phyloP scores from a whole-genome alignment of 1,284 basidiomycete genomes.

The Tremellales sp. region DNA sequence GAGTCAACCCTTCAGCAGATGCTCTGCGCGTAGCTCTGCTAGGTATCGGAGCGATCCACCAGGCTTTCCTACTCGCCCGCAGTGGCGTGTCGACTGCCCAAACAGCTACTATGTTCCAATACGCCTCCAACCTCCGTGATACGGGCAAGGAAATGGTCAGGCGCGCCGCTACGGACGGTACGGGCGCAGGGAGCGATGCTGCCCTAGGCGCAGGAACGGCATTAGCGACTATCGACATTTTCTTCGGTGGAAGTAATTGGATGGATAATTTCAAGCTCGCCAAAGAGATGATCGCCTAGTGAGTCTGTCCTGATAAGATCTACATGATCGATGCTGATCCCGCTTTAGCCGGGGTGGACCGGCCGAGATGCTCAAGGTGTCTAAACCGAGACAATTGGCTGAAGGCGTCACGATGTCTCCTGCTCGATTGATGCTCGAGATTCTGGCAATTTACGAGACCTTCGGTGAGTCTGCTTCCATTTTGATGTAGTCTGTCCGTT shows the following conservation, averaged over 20 bases:
- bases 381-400: constrained; percentile 27
- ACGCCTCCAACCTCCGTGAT: constrained; percentile 35
- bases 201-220: constrained; percentile 49
- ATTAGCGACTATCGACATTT: constrained; percentile 52
- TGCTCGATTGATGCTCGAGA: constrained; percentile 51
- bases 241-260: constrained; percentile 52
- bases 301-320: constrained; percentile 21
- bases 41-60: constrained; percentile 50
- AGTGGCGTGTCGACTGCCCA: constrained; percentile 33
- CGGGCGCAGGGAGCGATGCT: constrained; percentile 44
- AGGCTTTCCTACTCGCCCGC: constrained; percentile 47
- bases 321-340: constrained; percentile 4
- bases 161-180: constrained; percentile 14
- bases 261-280: constrained; percentile 50
- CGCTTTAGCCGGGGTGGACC: constrained; percentile 50
- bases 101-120: constrained; percentile 41
- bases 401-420: constrained; percentile 49
- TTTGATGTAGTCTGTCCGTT: too few species aligned
- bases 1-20: constrained; percentile 44
- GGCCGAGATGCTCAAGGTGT: constrained; percentile 40
- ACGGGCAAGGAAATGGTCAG: constrained; percentile 40
- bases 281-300: constrained; percentile 49
- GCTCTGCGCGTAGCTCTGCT: constrained; percentile 47
- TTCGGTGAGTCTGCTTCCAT: constrained; percentile 42
- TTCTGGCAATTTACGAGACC: constrained; percentile 53